Evolutionary conservation across 352 stramenopile species (phyloP).

Genomic region (Thalassiosira livingstoniorum): DNA sequence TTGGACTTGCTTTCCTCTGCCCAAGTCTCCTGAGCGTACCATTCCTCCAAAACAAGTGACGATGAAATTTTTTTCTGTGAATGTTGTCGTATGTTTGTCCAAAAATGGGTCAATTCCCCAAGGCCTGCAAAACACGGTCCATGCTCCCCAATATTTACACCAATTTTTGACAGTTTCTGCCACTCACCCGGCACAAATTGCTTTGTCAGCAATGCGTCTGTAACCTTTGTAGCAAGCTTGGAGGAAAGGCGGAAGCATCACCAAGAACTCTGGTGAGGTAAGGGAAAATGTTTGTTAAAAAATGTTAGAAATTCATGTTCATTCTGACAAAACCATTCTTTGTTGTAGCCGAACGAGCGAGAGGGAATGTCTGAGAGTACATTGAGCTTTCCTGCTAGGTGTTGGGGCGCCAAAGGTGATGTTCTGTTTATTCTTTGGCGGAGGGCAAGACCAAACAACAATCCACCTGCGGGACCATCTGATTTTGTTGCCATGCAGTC

Average conservation of each 20-base stretch:
- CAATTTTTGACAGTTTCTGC: too few species aligned
- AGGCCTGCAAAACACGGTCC: too few species aligned
- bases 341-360: slow-evolving; percentile 30
- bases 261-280: slow-evolving; percentile 40
- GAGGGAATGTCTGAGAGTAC: slow-evolving; percentile 38
- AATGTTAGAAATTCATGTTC: slow-evolving; percentile 26
- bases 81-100: too few species aligned
- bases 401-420: slow-evolving; percentile 31
- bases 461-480: not conserved
- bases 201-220: too few species aligned
- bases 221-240: slow-evolving; percentile 15
- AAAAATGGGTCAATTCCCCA: too few species aligned
- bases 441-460: too few species aligned
- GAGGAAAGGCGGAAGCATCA: slow-evolving; percentile 14
- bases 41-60: slow-evolving; percentile 13
- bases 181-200: too few species aligned
- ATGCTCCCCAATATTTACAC: too few species aligned
- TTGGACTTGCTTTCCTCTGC: slow-evolving; percentile 5
- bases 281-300: slow-evolving; percentile 31
- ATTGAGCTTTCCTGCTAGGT: slow-evolving; percentile 33
- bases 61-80: too few species aligned
- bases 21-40: slow-evolving; percentile 17
- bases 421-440: not conserved
- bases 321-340: too few species aligned
- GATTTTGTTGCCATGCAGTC: not conserved